Percentiles rank a stretch among this genome's conserved stretches.
phyloP scores from a whole-genome alignment of 495 filamentous ascomycete genomes.

The Penicillium fimorum region DNA sequence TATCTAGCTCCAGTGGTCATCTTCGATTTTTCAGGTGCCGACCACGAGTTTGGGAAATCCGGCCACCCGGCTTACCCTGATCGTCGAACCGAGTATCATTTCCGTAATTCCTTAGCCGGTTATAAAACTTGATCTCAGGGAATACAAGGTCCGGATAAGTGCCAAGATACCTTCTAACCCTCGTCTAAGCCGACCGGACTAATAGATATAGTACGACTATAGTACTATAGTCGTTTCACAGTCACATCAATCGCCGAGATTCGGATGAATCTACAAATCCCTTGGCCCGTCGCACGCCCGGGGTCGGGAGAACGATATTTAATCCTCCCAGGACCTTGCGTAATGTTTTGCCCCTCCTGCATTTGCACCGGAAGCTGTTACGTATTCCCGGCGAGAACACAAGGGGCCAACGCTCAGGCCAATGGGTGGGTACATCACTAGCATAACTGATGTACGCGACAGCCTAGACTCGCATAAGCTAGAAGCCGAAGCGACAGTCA shows the following conservation, averaged over 20 bases:
- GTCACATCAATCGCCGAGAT: slow-evolving; percentile 20
- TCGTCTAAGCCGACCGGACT: not conserved
- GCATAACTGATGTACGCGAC: not conserved
- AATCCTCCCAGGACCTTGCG: slow-evolving; percentile 15
- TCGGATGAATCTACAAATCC: slow-evolving; percentile 21
- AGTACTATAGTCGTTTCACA: not conserved
- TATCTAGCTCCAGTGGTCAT: too few species aligned
- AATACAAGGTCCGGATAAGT: not conserved
- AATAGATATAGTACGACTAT: not conserved
- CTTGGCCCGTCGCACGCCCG: slow-evolving; percentile 18
- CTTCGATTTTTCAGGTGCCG: slow-evolving; percentile 3
- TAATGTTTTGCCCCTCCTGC: not conserved
- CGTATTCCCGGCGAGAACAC: not conserved
- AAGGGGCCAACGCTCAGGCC: slow-evolving; percentile 24
- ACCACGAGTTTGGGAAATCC: not conserved
- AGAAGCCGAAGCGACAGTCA: not conserved
- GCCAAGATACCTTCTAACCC: not conserved
- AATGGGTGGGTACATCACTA: slow-evolving; percentile 17
- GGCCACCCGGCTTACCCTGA: not conserved
- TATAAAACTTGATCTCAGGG: not conserved
- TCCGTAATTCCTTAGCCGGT: not conserved
- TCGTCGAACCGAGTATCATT: not conserved
- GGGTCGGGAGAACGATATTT: slow-evolving; percentile 16
- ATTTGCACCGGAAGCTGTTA: slow-evolving; percentile 4
- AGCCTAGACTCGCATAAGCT: not conserved